Evolutionary conservation across 768 basidiomycete species (phyloP).

Genomic region (Lentinula sp.): DNA sequence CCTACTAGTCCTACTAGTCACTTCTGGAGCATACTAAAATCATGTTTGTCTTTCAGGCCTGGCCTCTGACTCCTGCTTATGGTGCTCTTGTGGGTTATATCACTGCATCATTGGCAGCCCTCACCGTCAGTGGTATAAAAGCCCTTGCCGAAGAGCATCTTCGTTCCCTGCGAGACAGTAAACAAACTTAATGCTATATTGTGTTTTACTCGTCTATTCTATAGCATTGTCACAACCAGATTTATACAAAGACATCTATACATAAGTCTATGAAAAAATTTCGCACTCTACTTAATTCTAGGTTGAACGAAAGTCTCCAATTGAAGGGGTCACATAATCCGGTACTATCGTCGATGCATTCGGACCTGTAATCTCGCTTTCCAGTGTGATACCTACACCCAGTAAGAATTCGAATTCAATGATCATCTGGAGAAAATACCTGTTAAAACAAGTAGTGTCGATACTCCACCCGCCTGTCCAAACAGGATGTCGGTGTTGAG

Average conservation of each 20-base stretch:
- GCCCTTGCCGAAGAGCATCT: conserved; percentile 34
- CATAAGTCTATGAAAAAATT: not conserved
- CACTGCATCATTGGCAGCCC: conserved; percentile 47
- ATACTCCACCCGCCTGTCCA: conserved; percentile 78
- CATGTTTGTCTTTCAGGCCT: conserved; percentile 44
- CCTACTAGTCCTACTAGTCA: not conserved
- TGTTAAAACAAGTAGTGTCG: conserved; percentile 89
- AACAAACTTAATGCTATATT: not conserved
- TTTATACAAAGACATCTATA: not conserved
- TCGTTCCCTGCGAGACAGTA: not conserved
- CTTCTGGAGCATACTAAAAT: not conserved
- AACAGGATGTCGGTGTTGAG: conserved; percentile 95
- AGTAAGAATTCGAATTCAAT: not conserved
- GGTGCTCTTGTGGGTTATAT: conserved; percentile 69
- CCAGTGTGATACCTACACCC: conserved; percentile 65
- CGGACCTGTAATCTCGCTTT: conserved; percentile 57
- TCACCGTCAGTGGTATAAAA: conserved; percentile 35
- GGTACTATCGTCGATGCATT: conserved; percentile 68
- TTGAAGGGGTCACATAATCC: conserved; percentile 70
- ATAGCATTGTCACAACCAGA: not conserved
- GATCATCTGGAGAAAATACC: conserved; percentile 36
- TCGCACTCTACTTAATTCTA: not conserved
- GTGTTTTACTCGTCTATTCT: not conserved
- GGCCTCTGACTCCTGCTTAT: conserved; percentile 76
- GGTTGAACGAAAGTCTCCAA: conserved; percentile 61